Conservation (phyloP, 192 early-diverging fungal species). For the Linnemannia schmuckeri region DNA sequence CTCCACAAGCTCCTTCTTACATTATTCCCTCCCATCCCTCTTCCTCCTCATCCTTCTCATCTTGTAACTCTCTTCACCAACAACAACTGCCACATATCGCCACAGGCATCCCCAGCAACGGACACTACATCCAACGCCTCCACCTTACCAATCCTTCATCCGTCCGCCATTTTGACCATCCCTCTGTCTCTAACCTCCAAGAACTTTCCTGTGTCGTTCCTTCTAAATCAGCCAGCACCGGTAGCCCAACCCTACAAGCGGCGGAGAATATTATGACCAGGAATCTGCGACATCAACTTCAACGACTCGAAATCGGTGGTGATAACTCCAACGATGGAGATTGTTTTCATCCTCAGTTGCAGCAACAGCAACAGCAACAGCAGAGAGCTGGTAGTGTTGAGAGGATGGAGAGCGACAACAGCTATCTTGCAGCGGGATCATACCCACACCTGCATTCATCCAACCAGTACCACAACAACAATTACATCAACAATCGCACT, state of each 20-base stretch:
- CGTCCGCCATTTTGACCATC: background rate
- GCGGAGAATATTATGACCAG: constrained; percentile 8
- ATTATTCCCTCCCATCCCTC: background rate
- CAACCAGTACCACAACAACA: background rate
- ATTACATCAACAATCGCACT: background rate
- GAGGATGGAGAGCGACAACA: background rate
- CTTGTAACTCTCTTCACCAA: background rate
- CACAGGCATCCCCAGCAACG: constrained; percentile 14
- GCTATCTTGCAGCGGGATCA: background rate
- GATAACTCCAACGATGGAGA: background rate
- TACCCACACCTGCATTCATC: background rate
- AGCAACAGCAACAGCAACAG: too few relatives aligned
- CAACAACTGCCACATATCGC: background rate
- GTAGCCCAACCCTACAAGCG: background rate
- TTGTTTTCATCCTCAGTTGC: too few relatives aligned
- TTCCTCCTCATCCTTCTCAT: too few relatives aligned
- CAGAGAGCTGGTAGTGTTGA: background rate
- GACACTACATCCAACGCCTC: constrained; percentile 9
- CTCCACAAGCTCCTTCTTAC: background rate
- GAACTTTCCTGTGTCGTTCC: constrained; percentile 2
- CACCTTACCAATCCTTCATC: background rate
- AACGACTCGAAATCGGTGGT: constrained; percentile 10
- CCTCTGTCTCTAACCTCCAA: background rate
- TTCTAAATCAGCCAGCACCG: background rate
- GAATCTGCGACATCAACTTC: constrained; percentile 11